Percentiles rank a stretch among this genome's conserved stretches.
phyloP scores from a whole-genome alignment of 108 stramenopile genomes.

The Poteriospumella lacustris region DNA sequence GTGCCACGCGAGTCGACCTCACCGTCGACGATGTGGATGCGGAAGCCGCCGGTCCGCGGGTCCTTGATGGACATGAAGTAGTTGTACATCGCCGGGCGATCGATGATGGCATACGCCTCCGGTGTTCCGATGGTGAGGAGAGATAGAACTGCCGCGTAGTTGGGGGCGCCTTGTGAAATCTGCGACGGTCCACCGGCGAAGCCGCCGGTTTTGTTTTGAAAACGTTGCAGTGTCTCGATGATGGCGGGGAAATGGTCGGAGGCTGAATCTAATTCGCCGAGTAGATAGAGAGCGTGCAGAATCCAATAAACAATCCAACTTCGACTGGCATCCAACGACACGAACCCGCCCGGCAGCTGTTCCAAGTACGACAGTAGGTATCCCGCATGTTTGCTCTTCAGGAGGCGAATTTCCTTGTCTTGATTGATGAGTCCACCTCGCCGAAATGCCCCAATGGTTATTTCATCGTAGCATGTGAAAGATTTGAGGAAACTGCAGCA shows the following conservation, averaged over 20 bases:
- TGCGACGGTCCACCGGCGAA: conserved; percentile 90
- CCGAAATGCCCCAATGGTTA: neutral
- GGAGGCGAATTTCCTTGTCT: conserved; percentile 36
- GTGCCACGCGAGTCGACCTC: conserved; percentile 92
- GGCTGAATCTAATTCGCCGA: conserved; percentile 63
- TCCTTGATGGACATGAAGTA: conserved; percentile 53
- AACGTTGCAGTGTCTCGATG: conserved; percentile 58
- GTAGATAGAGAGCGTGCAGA: conserved; percentile 78
- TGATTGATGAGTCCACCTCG: conserved; percentile 11
- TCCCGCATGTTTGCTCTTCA: conserved; percentile 43
- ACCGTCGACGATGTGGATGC: conserved; percentile 73
- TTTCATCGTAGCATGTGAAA: neutral
- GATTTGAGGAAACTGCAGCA: conserved; percentile 3
- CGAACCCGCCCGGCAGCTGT: conserved; percentile 56
- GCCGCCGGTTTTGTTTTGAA: conserved; percentile 68
- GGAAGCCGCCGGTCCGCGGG: conserved; percentile 62
- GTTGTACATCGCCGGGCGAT: conserved; percentile 43
- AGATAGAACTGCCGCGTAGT: conserved; percentile 71
- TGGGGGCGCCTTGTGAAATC: conserved; percentile 86
- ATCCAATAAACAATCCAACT: conserved; percentile 97
- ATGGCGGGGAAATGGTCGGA: conserved; percentile 45
- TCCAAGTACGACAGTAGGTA: conserved; percentile 50
- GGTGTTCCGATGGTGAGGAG: conserved; percentile 40
- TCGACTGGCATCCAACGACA: conserved; percentile 82
- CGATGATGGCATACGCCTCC: conserved; percentile 41